Conservation (phyloP, 768 basidiomycete genomes). For the Podaxis mareebaensis region DNA sequence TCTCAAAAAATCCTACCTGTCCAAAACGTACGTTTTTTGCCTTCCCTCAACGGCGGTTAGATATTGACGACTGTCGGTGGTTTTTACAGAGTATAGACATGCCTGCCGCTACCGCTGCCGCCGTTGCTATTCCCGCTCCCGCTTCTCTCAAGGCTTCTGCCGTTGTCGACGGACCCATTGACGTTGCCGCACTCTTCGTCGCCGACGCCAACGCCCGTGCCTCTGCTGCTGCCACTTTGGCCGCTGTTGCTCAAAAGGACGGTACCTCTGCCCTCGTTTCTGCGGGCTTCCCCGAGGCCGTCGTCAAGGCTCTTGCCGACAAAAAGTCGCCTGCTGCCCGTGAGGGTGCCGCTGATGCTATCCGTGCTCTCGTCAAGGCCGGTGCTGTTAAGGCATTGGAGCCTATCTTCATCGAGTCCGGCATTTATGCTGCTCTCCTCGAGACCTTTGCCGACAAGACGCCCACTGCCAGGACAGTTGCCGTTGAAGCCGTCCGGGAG, state of each 20-base stretch:
- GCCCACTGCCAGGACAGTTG: conserved; percentile 81
- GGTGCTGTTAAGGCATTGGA: conserved; percentile 83
- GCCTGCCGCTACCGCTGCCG: conserved; percentile 76
- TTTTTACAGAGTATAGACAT: conserved; percentile 47
- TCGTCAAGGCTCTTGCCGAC: conserved; percentile 85
- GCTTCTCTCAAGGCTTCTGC: conserved; percentile 69
- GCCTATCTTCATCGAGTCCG: conserved; percentile 84
- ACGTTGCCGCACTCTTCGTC: conserved; percentile 76
- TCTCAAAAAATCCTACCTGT: conserved; percentile 32
- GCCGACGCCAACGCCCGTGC: conserved; percentile 84
- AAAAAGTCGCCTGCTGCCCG: conserved; percentile 94
- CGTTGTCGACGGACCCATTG: conserved; percentile 58
- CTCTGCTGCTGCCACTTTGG: conserved; percentile 67
- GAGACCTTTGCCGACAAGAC: conserved; percentile 96
- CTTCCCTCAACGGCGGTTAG: not conserved
- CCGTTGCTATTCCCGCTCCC: conserved; percentile 58
- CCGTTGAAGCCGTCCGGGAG: conserved; percentile 78
- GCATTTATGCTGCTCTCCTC: conserved; percentile 82
- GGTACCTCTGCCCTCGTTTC: conserved; percentile 77
- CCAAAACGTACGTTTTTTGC: conserved; percentile 39
- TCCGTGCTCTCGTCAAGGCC: conserved; percentile 63
- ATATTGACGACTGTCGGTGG: not conserved
- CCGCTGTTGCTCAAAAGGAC: conserved; percentile 77
- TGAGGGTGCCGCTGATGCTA: conserved; percentile 80
- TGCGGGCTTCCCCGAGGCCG: conserved; percentile 69